Conservation (phyloP, 2,329 filamentous ascomycete species). For the Cadophora sp. region DNA sequence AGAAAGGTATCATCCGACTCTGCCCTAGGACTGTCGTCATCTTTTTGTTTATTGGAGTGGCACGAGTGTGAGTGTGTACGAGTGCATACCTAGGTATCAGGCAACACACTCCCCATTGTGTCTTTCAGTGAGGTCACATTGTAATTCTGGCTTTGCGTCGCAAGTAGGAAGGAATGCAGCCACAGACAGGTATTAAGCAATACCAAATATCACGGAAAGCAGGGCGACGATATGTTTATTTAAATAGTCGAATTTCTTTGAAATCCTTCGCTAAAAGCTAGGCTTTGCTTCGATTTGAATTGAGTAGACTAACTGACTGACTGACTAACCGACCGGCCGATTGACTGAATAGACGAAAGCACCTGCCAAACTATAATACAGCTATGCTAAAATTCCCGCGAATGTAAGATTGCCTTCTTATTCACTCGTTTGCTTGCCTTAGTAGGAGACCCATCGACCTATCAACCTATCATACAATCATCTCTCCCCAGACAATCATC, state of each 20-base stretch:
- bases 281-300: too few species aligned
- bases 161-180: too few species aligned
- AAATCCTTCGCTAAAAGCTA: background rate
- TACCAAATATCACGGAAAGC: background rate
- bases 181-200: background rate
- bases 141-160: too few species aligned
- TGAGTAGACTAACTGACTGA: conserved; percentile 2
- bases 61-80: background rate
- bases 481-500: background rate
- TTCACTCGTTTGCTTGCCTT: background rate
- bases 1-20: too few species aligned
- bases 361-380: conserved; percentile 5
- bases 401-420: background rate
- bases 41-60: background rate
- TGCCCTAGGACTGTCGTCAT: background rate
- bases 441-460: background rate
- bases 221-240: too few species aligned
- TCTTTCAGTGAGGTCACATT: background rate
- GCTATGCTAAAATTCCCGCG: conserved; percentile 6
- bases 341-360: background rate
- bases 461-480: background rate
- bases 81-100: background rate
- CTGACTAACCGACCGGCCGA: background rate
- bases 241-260: background rate
- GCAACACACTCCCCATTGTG: background rate